A percentile compares a stretch with the other conserved stretches of the same genome.
These are phyloP conservation scores for Kodamaea suecica DNA, from an alignment of 1,139 yeast genomes.

Conservation along the genomic window DNA sequence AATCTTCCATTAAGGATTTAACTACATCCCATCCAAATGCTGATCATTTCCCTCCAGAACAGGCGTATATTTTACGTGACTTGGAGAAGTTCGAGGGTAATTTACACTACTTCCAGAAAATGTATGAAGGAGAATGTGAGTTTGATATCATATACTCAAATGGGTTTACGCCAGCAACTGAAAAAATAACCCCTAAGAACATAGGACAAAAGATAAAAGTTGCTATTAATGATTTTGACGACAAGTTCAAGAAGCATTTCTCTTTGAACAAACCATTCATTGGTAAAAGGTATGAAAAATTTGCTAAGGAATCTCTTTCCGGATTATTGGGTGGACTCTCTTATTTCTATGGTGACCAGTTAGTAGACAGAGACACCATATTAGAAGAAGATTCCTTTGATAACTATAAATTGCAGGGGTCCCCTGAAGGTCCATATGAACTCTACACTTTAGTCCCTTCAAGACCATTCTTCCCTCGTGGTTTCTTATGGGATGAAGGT, in stretches of 20 bases:
- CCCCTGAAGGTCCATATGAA: constrained; percentile 63
- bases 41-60: constrained; percentile 43
- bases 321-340: constrained; percentile 89
- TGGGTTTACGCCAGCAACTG: constrained; percentile 37
- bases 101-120: constrained; percentile 73
- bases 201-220: constrained; percentile 38
- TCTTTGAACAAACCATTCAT: constrained; percentile 56
- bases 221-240: constrained; percentile 43
- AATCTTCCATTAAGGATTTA: constrained; percentile 60
- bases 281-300: constrained; percentile 41
- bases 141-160: constrained; percentile 65
- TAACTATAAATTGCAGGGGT: constrained; percentile 50
- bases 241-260: constrained; percentile 55
- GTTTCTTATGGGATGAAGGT: constrained; percentile 99
- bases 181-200: constrained; percentile 41
- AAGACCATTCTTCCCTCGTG: constrained; percentile 92
- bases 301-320: constrained; percentile 77
- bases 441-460: constrained; percentile 87
- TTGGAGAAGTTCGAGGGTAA: constrained; percentile 66
- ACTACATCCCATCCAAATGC: constrained; percentile 33
- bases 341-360: constrained; percentile 81
- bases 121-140: constrained; percentile 72
- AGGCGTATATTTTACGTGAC: constrained; percentile 57
- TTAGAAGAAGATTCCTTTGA: constrained; percentile 66
- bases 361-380: constrained; percentile 71